Percentiles rank a stretch among this genome's conserved stretches.
phyloP scores from a whole-genome alignment of 139 green algal genomes.

The Eudorina sp. region DNA sequence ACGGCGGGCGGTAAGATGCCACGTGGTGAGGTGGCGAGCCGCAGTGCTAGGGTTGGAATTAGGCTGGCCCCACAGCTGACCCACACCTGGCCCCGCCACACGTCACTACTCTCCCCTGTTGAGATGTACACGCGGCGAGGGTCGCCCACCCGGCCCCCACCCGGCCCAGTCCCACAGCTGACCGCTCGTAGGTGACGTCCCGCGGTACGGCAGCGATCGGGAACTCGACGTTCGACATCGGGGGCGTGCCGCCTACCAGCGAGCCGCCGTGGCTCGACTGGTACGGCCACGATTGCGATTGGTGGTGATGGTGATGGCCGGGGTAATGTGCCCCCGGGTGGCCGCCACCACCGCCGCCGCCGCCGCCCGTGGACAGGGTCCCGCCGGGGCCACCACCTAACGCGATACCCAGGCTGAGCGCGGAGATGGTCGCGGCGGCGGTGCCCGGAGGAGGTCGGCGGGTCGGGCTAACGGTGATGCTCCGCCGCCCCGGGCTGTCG shows the following conservation, averaged over 20 bases:
- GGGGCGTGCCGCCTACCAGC: neutral
- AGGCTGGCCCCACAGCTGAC: no score
- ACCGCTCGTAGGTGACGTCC: slow-evolving; percentile 24
- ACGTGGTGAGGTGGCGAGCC: no score
- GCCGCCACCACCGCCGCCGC: neutral
- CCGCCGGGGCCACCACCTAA: slow-evolving; percentile 18
- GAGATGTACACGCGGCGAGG: no score
- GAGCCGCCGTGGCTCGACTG: neutral
- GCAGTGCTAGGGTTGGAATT: no score
- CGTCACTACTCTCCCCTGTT: no score
- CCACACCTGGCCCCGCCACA: no score
- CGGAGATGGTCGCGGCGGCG: slow-evolving; percentile 14
- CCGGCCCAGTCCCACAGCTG: no score
- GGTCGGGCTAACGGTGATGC: slow-evolving; percentile 27
- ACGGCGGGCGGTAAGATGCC: no score
- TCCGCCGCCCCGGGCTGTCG: slow-evolving; percentile 35
- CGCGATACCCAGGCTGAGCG: slow-evolving; percentile 30
- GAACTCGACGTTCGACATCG: slow-evolving; percentile 38
- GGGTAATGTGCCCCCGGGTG: neutral
- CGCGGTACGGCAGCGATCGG: slow-evolving; percentile 23
- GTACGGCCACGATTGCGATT: neutral
- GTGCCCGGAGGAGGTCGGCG: neutral
- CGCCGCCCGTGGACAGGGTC: neutral
- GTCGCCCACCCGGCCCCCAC: no score
- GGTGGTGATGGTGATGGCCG: neutral